Evolutionary conservation across 306 rosid genomes (phyloP).

Genomic region (Vigna angularis): DNA sequence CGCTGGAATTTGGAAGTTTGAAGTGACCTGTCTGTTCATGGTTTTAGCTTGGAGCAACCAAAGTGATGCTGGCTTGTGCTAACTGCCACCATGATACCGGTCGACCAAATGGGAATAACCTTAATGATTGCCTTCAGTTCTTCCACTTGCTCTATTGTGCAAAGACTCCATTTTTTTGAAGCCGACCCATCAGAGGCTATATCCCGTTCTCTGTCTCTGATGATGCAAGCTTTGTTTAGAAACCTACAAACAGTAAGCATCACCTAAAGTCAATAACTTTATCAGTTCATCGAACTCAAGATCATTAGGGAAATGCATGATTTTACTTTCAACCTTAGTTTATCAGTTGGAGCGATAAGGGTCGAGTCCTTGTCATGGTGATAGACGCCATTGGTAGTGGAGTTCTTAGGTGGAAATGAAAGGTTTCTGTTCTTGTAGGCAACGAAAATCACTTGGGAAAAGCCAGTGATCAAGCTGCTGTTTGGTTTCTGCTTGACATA

Average conservation of each 20-base stretch:
- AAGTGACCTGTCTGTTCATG: constrained; percentile 66
- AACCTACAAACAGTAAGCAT: constrained; percentile 46
- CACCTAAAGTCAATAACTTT: neutral
- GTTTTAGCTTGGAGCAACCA: constrained; percentile 68
- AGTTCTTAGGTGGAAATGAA: constrained; percentile 42
- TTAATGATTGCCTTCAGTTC: constrained; percentile 68
- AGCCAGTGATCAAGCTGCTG: constrained; percentile 61
- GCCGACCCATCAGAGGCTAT: constrained; percentile 58
- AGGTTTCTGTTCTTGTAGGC: constrained; percentile 61
- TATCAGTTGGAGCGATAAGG: constrained; percentile 59
- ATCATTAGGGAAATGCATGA: constrained; percentile 5
- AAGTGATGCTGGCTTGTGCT: constrained; percentile 61
- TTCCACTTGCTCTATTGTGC: constrained; percentile 76
- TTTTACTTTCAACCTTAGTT: constrained; percentile 57
- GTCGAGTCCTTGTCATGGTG: constrained; percentile 54
- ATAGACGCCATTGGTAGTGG: constrained; percentile 39
- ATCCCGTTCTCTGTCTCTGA: constrained; percentile 53
- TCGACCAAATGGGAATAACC: constrained; percentile 73
- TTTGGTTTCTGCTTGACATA: constrained; percentile 63
- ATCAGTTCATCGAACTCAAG: neutral
- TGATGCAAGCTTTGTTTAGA: constrained; percentile 68
- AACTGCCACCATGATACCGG: constrained; percentile 55
- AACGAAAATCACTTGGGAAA: constrained; percentile 56
- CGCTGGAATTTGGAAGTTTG: constrained; percentile 68
- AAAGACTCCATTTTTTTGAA: constrained; percentile 66